Conservation (phyloP, 2,329 filamentous ascomycete genomes). For the Juglanconis juglandina region DNA sequence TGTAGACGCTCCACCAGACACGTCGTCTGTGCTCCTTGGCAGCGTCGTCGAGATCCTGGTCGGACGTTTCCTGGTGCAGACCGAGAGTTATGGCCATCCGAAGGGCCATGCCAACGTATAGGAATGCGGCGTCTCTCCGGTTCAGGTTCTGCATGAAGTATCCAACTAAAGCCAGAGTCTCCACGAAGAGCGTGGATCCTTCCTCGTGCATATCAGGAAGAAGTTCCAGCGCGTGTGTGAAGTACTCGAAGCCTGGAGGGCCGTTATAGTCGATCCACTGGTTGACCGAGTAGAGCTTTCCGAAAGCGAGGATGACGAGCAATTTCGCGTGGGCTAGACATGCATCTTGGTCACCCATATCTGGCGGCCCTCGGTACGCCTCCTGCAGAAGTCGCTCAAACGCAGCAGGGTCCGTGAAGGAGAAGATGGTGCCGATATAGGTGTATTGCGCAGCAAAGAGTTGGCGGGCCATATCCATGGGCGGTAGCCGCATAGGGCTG, state of each 20-base stretch:
- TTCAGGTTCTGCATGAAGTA: constrained; percentile 59
- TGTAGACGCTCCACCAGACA: constrained; percentile 57
- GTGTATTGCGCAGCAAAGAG: constrained; percentile 50
- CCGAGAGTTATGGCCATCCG: constrained; percentile 56
- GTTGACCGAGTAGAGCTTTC: constrained; percentile 55
- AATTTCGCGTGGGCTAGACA: constrained; percentile 51
- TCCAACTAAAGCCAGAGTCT: constrained; percentile 51
- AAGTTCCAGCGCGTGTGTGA: constrained; percentile 47
- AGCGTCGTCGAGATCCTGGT: constrained; percentile 33
- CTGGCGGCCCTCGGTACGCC: constrained; percentile 40
- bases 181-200: constrained; percentile 51
- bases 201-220: constrained; percentile 55
- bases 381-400: constrained; percentile 44
- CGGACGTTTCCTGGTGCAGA: constrained; percentile 48
- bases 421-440: constrained; percentile 57
- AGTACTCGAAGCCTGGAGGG: constrained; percentile 54
- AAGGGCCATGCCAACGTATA: constrained; percentile 51
- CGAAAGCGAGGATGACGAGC: constrained; percentile 51
- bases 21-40: constrained; percentile 47
- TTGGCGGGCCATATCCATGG: constrained; percentile 47
- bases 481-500: constrained; percentile 40
- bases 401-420: constrained; percentile 43
- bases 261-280: constrained; percentile 50
- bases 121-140: constrained; percentile 50
- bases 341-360: constrained; percentile 41